phyloP scores from a whole-genome alignment of 805 yeast species.

The Wickerhamomyces pijperi region DNA sequence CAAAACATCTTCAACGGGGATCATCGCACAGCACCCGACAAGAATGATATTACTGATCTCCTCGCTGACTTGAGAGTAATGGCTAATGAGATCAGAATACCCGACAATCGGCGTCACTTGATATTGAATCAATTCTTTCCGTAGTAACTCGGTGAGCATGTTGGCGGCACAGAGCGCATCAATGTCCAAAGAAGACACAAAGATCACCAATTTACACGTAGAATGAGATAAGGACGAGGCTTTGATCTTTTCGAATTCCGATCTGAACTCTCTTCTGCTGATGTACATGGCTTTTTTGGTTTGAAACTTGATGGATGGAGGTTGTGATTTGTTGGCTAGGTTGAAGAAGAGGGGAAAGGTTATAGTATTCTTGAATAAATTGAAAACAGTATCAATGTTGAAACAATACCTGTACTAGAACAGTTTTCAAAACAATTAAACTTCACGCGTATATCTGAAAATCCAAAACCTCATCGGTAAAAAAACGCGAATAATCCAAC shows the following conservation, averaged over 20 bases:
- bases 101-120: conserved; percentile 92
- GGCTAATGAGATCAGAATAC: conserved; percentile 60
- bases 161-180: conserved; percentile 88
- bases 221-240: conserved; percentile 77
- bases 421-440: no score
- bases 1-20: conserved; percentile 69
- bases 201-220: conserved; percentile 70
- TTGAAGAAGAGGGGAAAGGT: no score
- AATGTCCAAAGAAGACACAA: conserved; percentile 82
- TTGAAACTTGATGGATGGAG: neutral
- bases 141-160: conserved; percentile 58
- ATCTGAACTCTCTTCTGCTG: conserved; percentile 54
- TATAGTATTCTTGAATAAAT: no score
- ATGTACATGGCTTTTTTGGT: conserved; percentile 47
- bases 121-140: conserved; percentile 74
- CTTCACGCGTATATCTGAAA: no score
- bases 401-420: no score
- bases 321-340: no score
- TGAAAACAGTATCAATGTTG: no score
- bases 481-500: no score
- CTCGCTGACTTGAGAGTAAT: conserved; percentile 53
- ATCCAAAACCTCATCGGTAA: no score
- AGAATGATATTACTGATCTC: conserved; percentile 69
- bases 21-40: conserved; percentile 89
- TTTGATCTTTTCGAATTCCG: conserved; percentile 57